Percentiles rank a stretch among this genome's conserved stretches.
phyloP scores from a whole-genome alignment of 2,329 filamentous ascomycete genomes.

The Aspergillus ochraceus region DNA sequence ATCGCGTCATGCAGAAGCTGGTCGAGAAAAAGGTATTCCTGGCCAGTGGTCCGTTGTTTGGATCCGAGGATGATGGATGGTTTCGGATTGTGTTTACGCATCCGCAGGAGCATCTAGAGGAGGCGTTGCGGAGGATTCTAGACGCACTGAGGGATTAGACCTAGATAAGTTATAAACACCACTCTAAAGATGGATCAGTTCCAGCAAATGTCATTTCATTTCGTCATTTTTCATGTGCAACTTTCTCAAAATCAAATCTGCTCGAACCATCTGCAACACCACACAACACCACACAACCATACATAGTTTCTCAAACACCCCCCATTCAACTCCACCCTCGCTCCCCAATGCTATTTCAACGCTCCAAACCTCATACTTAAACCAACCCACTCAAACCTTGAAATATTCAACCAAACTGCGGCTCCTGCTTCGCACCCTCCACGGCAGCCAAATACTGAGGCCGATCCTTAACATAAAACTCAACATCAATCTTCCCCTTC shows the following conservation, averaged over 20 bases:
- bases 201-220: no score
- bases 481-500: conserved; percentile 47
- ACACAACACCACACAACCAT: no score
- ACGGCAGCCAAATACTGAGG: conserved; percentile 45
- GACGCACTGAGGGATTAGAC: conserved; percentile 14
- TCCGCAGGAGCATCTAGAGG: conserved; percentile 29
- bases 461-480: conserved; percentile 56
- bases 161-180: no score
- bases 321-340: not conserved
- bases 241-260: no score
- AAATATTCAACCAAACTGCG: conserved; percentile 19
- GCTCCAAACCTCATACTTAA: no score
- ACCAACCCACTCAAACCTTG: no score
- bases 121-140: conserved; percentile 33
- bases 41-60: conserved; percentile 36
- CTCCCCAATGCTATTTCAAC: not conserved
- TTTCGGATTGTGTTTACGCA: conserved; percentile 46
- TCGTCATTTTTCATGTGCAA: no score
- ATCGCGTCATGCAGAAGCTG: conserved; percentile 36
- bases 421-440: conserved; percentile 52
- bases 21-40: conserved; percentile 39
- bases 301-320: not conserved
- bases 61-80: conserved; percentile 42
- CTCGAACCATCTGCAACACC: no score
- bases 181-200: no score